Evolutionary conservation across 352 stramenopile genomes (phyloP).

Genomic region (Globisporangium mamillatum): DNA sequence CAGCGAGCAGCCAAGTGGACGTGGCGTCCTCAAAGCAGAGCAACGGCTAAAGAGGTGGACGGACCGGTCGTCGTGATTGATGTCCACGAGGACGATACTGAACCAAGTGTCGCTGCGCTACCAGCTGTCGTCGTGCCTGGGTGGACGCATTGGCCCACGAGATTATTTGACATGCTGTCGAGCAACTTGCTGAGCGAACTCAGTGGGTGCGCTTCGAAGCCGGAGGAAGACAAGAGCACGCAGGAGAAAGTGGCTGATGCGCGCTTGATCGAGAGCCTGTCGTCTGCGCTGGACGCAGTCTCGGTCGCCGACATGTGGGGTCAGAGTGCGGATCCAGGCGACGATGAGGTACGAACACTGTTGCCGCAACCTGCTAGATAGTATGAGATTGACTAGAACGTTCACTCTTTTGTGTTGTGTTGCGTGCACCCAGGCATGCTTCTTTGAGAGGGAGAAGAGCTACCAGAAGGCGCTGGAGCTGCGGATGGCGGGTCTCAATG

Average conservation of each 20-base stretch:
- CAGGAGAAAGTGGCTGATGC: slow-evolving; percentile 39
- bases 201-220: slow-evolving; percentile 13
- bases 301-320: slow-evolving; percentile 45
- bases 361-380: not conserved
- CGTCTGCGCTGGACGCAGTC: slow-evolving; percentile 44
- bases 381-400: not conserved
- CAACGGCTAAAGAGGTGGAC: not conserved
- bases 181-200: slow-evolving; percentile 60
- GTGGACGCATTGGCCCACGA: slow-evolving; percentile 41
- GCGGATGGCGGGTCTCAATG: slow-evolving; percentile 10
- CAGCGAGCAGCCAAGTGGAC: slow-evolving; percentile 16
- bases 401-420: not conserved
- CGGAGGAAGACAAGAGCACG: slow-evolving; percentile 34
- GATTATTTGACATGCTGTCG: slow-evolving; percentile 55
- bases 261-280: slow-evolving; percentile 39
- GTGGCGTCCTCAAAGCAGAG: slow-evolving; percentile 12
- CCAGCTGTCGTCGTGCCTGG: slow-evolving; percentile 27
- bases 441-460: slow-evolving; percentile 23
- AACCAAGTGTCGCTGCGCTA: not conserved
- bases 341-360: slow-evolving; percentile 28
- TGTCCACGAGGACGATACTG: slow-evolving; percentile 1
- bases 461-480: slow-evolving; percentile 15
- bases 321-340: slow-evolving; percentile 1
- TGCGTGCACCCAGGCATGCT: slow-evolving; percentile 11
- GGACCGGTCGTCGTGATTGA: not conserved